A percentile compares a stretch with the other conserved stretches of the same genome.
phyloP scores from a whole-genome alignment of 2,329 filamentous ascomycete genomes.

The Aureobasidium subglaciale region DNA sequence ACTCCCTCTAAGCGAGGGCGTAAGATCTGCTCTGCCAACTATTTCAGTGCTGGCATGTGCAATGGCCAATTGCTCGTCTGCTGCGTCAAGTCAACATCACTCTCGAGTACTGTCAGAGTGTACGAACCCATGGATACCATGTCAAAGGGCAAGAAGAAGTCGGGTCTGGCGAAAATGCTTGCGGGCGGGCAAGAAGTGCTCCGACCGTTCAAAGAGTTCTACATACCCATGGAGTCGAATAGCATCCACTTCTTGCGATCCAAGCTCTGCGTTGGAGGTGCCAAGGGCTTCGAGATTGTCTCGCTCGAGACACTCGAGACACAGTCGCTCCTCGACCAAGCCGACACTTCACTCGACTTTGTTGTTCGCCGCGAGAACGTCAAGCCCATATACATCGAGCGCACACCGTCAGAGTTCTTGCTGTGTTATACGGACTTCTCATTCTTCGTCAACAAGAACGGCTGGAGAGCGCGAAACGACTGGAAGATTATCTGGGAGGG shows the following conservation, averaged over 20 bases:
- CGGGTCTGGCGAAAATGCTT: slow-evolving; percentile 93
- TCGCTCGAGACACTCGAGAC: slow-evolving; percentile 96
- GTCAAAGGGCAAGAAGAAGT: slow-evolving; percentile 80
- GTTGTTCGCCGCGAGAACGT: slow-evolving; percentile 89
- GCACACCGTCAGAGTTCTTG: slow-evolving; percentile 92
- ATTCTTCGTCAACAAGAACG: slow-evolving; percentile 98
- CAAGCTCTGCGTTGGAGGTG: slow-evolving; percentile 93
- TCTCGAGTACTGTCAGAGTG: slow-evolving; percentile 98
- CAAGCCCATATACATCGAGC: slow-evolving; percentile 93
- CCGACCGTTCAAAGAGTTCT: slow-evolving; percentile 97
- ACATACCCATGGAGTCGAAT: slow-evolving; percentile 96
- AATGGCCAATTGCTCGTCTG: slow-evolving; percentile 90
- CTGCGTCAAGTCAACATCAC: slow-evolving; percentile 86
- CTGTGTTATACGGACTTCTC: slow-evolving; percentile 98
- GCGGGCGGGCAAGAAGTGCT: slow-evolving; percentile 87
- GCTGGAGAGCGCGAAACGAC: slow-evolving; percentile 90
- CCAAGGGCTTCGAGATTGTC: slow-evolving; percentile 93
- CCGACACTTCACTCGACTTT: slow-evolving; percentile 95
- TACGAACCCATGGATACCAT: slow-evolving; percentile 95
- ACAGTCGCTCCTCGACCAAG: slow-evolving; percentile 91
- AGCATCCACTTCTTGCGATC: slow-evolving; percentile 96
- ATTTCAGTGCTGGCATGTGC: slow-evolving; percentile 96
- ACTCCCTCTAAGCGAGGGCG: slow-evolving; percentile 77
- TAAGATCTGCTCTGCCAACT: slow-evolving; percentile 97
- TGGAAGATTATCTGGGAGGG: slow-evolving; percentile 99